phyloP scores from a whole-genome alignment of 345 rosid species.

The Lumnitzera littorea region DNA sequence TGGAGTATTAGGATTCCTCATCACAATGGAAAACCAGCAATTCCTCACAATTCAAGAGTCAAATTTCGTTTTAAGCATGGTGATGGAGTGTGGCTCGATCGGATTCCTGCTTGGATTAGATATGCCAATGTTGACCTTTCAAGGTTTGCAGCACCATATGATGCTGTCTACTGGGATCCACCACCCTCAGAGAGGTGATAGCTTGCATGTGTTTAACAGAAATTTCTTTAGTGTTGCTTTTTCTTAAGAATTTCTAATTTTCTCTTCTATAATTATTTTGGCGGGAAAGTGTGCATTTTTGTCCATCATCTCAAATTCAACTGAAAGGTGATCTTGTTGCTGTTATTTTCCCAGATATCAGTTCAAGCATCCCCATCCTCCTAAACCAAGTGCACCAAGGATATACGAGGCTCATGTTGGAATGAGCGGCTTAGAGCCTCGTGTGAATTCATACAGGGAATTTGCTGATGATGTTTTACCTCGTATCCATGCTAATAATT shows the following conservation, averaged over 20 bases:
- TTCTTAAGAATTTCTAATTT: neutral
- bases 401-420: conserved; percentile 86
- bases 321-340: neutral
- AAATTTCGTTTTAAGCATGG: conserved; percentile 63
- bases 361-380: conserved; percentile 52
- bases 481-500: conserved; percentile 59
- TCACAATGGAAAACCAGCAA: conserved; percentile 44
- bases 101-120: conserved; percentile 77
- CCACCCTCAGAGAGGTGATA: conserved; percentile 55
- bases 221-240: neutral
- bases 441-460: conserved; percentile 60
- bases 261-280: neutral
- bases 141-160: conserved; percentile 66
- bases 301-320: neutral
- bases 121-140: conserved; percentile 61
- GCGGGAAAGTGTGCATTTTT: neutral
- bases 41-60: conserved; percentile 70
- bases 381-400: conserved; percentile 56
- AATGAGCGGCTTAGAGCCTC: conserved; percentile 72
- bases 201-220: conserved; percentile 1
- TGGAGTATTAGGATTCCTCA: conserved; percentile 65
- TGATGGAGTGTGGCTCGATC: conserved; percentile 52
- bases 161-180: conserved; percentile 76
- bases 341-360: conserved; percentile 39
- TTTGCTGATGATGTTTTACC: conserved; percentile 76